These are phyloP conservation scores for Scopulariopsis brevicaulis DNA, from an alignment of 2,329 filamentous ascomycete species.

Conservation along the genomic window DNA sequence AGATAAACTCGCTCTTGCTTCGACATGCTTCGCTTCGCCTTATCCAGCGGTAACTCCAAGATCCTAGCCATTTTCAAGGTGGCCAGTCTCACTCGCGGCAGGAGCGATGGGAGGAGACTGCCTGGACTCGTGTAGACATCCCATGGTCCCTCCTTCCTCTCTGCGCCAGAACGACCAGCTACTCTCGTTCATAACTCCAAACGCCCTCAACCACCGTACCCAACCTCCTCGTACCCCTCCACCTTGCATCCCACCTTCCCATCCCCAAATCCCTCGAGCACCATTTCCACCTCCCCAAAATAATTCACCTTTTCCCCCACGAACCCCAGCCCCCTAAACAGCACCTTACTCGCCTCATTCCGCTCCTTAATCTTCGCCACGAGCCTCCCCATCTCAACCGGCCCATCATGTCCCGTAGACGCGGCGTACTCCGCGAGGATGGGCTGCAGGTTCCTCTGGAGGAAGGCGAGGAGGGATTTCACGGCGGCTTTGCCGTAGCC, in stretches of 20 bases:
- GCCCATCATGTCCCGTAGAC: conserved; percentile 6
- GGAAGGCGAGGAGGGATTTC: conserved; percentile 57
- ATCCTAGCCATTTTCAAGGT: too few relatives aligned
- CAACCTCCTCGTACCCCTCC: conserved; percentile 1
- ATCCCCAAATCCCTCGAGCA: conserved; percentile 19
- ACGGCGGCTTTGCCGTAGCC: conserved; percentile 59
- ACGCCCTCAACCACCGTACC: neutral
- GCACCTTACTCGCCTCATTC: conserved; percentile 37
- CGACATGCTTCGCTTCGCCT: neutral
- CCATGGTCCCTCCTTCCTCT: too few relatives aligned
- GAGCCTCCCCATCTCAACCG: conserved; percentile 28
- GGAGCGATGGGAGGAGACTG: too few relatives aligned
- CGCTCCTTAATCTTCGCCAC: conserved; percentile 47
- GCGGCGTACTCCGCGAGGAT: conserved; percentile 39
- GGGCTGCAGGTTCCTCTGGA: conserved; percentile 35
- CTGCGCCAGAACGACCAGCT: too few relatives aligned
- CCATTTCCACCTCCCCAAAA: conserved; percentile 47
- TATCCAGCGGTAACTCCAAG: neutral
- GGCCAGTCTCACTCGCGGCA: too few relatives aligned
- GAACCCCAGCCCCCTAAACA: conserved; percentile 43
- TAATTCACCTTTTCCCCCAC: conserved; percentile 43
- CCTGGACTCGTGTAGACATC: too few relatives aligned
- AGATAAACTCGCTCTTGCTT: neutral
- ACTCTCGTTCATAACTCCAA: neutral
- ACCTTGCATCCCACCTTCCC: conserved; percentile 5